Evolutionary conservation across 176 grass and related monocot species (phyloP).

Genomic region (Avena eriantha): DNA sequence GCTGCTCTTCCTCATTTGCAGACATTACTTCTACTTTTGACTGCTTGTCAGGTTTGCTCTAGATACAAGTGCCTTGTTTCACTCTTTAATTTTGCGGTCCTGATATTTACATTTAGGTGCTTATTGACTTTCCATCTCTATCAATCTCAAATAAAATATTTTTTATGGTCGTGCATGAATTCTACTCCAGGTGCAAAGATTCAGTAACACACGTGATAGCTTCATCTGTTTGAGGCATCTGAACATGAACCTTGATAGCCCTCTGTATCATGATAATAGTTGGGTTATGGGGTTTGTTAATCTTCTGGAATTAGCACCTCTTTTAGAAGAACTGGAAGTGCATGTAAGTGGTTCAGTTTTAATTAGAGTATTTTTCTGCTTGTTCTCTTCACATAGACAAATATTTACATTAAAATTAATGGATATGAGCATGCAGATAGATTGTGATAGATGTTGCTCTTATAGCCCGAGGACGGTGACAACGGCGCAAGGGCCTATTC

Average conservation of each 20-base stretch:
- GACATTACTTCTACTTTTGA: neutral
- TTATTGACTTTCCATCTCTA: neutral
- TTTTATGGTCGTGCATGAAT: neutral
- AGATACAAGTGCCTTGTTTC: neutral
- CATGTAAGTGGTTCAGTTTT: neutral
- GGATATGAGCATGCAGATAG: neutral
- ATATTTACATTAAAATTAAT: neutral
- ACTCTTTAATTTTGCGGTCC: neutral
- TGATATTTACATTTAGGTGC: neutral
- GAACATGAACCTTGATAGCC: neutral
- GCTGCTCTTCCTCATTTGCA: neutral
- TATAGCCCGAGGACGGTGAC: neutral
- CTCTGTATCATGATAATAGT: neutral
- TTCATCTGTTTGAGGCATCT: neutral
- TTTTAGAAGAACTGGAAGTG: neutral
- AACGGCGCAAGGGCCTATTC: neutral
- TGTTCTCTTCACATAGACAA: neutral
- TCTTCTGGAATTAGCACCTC: slow-evolving; percentile 17
- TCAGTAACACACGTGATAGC: neutral
- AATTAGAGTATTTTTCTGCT: neutral
- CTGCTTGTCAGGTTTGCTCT: neutral
- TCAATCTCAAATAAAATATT: neutral
- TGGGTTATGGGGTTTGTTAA: slow-evolving; percentile 18
- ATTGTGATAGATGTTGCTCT: neutral
- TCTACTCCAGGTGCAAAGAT: neutral